phyloP scores from a whole-genome alignment of 106 monocot species.

The Alisma plantagoaquatica region DNA sequence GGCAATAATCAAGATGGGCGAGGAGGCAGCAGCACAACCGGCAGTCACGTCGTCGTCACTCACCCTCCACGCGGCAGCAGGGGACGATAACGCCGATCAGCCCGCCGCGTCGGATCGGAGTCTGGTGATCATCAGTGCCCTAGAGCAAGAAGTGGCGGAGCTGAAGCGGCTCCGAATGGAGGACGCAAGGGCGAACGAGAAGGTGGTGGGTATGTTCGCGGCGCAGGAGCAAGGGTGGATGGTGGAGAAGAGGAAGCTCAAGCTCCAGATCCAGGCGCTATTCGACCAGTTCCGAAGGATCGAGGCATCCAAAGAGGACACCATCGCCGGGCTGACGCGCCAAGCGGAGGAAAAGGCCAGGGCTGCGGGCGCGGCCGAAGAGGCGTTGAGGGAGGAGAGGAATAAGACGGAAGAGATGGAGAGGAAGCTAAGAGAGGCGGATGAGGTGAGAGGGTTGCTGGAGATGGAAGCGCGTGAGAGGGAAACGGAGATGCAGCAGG shows the following conservation, averaged over 20 bases:
- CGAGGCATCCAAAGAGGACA: slow-evolving; percentile 33
- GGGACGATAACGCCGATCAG: slow-evolving; percentile 21
- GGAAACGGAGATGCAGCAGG: slow-evolving; percentile 36
- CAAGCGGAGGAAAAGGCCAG: slow-evolving; percentile 28
- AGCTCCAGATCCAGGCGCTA: slow-evolving; percentile 47
- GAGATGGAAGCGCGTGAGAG: slow-evolving; percentile 35
- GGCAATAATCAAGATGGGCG: too few relatives aligned
- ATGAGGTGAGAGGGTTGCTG: slow-evolving; percentile 31
- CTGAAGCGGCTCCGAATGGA: slow-evolving; percentile 42
- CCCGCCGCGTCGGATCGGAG: too few relatives aligned
- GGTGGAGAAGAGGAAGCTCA: slow-evolving; percentile 49
- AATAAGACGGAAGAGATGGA: slow-evolving; percentile 30
- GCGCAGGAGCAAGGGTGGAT: slow-evolving; percentile 76
- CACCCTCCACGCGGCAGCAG: neutral
- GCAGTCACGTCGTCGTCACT: too few relatives aligned
- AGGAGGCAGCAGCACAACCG: too few relatives aligned
- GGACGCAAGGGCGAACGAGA: slow-evolving; percentile 92
- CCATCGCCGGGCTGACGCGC: slow-evolving; percentile 16
- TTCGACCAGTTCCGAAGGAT: slow-evolving; percentile 23
- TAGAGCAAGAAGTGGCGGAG: slow-evolving; percentile 30
- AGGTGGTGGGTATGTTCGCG: slow-evolving; percentile 74
- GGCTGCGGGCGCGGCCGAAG: slow-evolving; percentile 14
- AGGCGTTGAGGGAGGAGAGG: slow-evolving; percentile 24
- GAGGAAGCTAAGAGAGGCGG: slow-evolving; percentile 33
- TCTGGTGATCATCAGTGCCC: too few relatives aligned